These are phyloP conservation scores for Delphinella strobiligena DNA, from an alignment of 2,329 filamentous ascomycete genomes.

Conservation along the genomic window DNA sequence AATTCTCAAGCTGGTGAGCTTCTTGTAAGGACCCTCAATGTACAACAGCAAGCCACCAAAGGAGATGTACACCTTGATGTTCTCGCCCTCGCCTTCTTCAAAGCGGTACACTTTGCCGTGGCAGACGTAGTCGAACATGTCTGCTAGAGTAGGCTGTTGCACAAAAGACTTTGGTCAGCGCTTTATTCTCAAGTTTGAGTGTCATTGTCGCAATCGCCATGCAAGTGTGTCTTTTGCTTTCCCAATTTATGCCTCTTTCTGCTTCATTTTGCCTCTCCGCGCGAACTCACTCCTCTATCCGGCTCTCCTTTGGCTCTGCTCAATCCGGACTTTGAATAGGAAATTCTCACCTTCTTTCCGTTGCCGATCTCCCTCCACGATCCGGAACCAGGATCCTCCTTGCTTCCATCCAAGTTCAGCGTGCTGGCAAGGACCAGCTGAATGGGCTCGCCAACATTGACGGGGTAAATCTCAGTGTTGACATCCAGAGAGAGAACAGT, in stretches of 20 bases:
- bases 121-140: conserved; percentile 80
- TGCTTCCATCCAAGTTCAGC: conserved; percentile 73
- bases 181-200: too few species aligned
- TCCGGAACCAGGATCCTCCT: conserved; percentile 28
- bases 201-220: too few species aligned
- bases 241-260: too few species aligned
- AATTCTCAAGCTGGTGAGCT: conserved; percentile 80
- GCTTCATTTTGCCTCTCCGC: too few species aligned
- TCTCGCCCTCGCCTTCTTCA: conserved; percentile 70
- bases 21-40: conserved; percentile 89
- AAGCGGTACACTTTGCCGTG: conserved; percentile 84
- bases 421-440: conserved; percentile 76
- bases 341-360: conserved; percentile 35
- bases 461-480: conserved; percentile 84
- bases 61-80: conserved; percentile 84
- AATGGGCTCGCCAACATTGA: conserved; percentile 60
- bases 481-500: conserved; percentile 79
- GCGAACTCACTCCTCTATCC: too few species aligned
- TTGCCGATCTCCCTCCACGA: conserved; percentile 64
- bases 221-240: too few species aligned
- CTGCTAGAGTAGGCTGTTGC: too few species aligned
- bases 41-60: conserved; percentile 88
- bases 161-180: too few species aligned
- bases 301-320: too few species aligned
- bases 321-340: too few species aligned